Base-by-base conservation (phyloP, 202 grass and related monocot genomes). In the Schoenoplectus triqueter region DNA sequence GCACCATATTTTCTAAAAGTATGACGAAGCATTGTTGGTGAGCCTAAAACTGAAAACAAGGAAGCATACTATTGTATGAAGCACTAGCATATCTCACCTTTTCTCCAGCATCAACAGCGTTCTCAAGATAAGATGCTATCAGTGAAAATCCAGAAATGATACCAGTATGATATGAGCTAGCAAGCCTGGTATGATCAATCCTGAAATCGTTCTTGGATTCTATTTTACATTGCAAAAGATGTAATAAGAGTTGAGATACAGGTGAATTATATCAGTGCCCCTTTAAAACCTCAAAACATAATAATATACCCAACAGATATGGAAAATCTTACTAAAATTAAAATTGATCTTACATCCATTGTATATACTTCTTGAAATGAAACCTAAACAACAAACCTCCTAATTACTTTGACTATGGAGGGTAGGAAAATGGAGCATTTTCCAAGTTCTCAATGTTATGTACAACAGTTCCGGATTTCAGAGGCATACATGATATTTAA, bases 111-210 rank as follows among this genome's bases (percentile, higher is more conserved):
- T 66, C 79, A 65, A 80, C 64, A 82, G 91, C 86, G 84, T 11
- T 69, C 84, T 84, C 77, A 19, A 98, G 86, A 82, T 89, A 55
- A 92, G 95, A 93, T 79, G 91, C 71, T 78, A 95, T 76, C 68
- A 98, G 87, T 87, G 93, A 91, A 88, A 98, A 86, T 48, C 93
- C 95, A 0, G 91, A 93, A 84, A 98, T 74, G 63, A 95, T 98
- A 90, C 91, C 89, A 57, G 80, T 95, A 87, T 95, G 95, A 70
- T 98, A 98, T 69, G 91, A 88, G 78, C 92, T 98, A 75, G 92
- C 93, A 70, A 98, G 89, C 78, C 86, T 93, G 75, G 84, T 93
- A 88, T 95, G 92, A 61, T 98, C 89, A 47, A 98, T 88, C 82
- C 77, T 93, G 60, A 93, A 80, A 87, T 57, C 81, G 40, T 73